Evolutionary conservation across 2,329 filamentous ascomycete species (phyloP).

Genomic region (Colletotrichum australisinense): DNA sequence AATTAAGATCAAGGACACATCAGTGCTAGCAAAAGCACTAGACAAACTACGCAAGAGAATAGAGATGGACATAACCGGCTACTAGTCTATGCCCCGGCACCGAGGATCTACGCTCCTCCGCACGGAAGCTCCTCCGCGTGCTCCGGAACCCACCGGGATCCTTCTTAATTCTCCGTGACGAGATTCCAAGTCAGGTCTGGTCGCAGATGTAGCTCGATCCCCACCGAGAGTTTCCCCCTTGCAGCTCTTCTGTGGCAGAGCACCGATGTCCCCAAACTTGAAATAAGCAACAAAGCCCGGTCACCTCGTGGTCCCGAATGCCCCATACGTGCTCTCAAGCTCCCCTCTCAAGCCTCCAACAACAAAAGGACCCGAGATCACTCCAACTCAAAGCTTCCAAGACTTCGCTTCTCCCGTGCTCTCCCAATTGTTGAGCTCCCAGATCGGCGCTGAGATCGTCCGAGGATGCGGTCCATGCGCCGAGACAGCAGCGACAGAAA

Average conservation of each 20-base stretch:
- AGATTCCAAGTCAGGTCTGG: background rate
- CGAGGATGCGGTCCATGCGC: constrained; percentile 34
- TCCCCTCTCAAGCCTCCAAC: background rate
- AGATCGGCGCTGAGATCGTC: constrained; percentile 33
- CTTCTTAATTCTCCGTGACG: background rate
- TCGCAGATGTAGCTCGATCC: constrained; percentile 11
- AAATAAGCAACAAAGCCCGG: constrained; percentile 11
- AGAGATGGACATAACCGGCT: background rate
- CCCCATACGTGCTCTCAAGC: background rate
- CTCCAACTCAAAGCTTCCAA: background rate
- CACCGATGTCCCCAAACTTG: constrained; percentile 3
- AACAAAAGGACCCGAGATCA: background rate
- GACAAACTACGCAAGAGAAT: too few species aligned
- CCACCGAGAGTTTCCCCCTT: constrained; percentile 14
- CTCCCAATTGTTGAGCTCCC: background rate
- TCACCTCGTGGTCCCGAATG: background rate
- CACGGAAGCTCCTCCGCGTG: background rate
- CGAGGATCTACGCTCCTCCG: background rate
- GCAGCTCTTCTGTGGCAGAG: constrained; percentile 21
- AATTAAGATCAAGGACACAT: background rate
- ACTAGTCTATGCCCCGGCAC: background rate
- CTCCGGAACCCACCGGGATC: background rate
- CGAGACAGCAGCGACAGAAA: constrained; percentile 17
- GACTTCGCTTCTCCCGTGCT: background rate
- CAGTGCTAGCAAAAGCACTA: background rate